Evolutionary conservation across 345 rosid genomes (phyloP), one percentile per base, ranked within the genome.

Genomic region (Salix udensis): DNA sequence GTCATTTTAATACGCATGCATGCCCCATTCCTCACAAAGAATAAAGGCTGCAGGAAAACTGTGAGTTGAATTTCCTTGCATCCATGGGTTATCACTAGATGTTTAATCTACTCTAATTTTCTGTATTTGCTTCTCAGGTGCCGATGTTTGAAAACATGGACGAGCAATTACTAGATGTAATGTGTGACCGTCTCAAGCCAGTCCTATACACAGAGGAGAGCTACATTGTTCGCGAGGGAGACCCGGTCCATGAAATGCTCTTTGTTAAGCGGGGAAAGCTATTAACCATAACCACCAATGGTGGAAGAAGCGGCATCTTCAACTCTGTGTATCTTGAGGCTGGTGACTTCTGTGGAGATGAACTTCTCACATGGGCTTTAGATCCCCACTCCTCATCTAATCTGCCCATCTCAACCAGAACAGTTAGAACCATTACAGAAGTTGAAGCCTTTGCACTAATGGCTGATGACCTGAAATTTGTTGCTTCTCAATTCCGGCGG

Each of bases 291-390:
- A 28, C 28, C 1, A 28, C 28, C 28, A 28, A 28, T 28, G 28
- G 28, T 28, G 28, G 28, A 28, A 28, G 28, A 28, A 28, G 2
- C 0, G 97, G 93, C 75, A 86, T 91, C 87, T 89, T 89, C 81
- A 89, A 89, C 79, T 88, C 92, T 1, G 96, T 82, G 40, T 80
- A 90, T 79, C 91, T 95, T 8, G 82, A 89, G 79, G 96, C 91
- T 0, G 97, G 96, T 23, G 98, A 92, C 78, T 93, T 93, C 77
- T 93, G 96, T 39, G 99, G 99, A 65, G 99, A 93, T 79, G 97
- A 91, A 78, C 94, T 96, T 75, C 85, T 93, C 61, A 95, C 97
- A 0, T 95, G 98, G 98, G 98, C 97, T 9, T 75, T 95, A 34
- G 96, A 93, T 82, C 96, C 97, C 67, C 94, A 86, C 74, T 86